Evolutionary conservation across 116 monocot species (phyloP), one percentile per base, ranked within the genome.

Genomic region (Iris pallida): DNA sequence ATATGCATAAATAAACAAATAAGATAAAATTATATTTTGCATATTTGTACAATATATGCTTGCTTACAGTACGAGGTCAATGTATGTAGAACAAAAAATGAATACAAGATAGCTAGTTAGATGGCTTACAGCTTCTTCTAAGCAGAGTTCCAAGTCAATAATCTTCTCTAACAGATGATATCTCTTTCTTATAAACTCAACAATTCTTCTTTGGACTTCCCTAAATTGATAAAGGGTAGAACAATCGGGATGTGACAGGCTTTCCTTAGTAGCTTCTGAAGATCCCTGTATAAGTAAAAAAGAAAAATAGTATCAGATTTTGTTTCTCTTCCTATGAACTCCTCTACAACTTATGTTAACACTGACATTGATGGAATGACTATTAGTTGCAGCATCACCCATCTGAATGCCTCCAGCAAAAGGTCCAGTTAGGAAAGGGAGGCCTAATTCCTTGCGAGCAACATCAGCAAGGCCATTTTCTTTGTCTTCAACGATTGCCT

Each of bases 401-500:
- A 69, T 55, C 47, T 71, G 79, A 59, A 49, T 58, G 65, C 65
- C 56, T 44, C 63, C 86, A 58, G 63, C 7, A 53, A 68, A 63
- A 7, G 76, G 58, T 61, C 80, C 81, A 83, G 61, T 76, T 20
- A 75, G 20, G 10, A 70, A 48, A 71, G 87, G 87, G 53, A 97
- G 89, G 66, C 90, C 87, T 64, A 86, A 68, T 65, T 92, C 97
- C 78, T 81, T 83, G 44, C 97, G 76, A 76, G 81, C 76, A 83
- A 79, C 47, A 20, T 92, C 97, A 59, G 76, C 77, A 52, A 97
- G 70, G 19, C 97, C 97, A 57, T 73, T 9, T 19, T 86, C 89
- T 76, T 84, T 89, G 76, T 97, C 97, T 68, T 97, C 97, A 62
- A 87, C 76, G 41, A 97, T 87, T 60, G 85, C 80, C 74, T 87